These are phyloP conservation scores for Delitschia confertaspora DNA, from an alignment of 495 filamentous ascomycete genomes.

Conservation along the genomic window DNA sequence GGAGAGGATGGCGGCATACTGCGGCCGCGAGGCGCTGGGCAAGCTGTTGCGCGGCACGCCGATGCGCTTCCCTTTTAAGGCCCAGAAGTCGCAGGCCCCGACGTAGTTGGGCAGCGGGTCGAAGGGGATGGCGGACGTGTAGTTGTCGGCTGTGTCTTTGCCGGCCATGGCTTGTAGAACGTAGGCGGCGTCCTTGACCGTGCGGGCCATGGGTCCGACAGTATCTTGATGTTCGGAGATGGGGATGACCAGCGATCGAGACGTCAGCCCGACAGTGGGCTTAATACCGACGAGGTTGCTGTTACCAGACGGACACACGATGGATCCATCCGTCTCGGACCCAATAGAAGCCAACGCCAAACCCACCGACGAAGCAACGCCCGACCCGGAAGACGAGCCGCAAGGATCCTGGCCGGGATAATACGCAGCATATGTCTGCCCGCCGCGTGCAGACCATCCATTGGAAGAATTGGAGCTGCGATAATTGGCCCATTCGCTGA, in stretches of 20 bases:
- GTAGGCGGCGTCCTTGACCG: conserved; percentile 58
- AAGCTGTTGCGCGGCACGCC: conserved; percentile 44
- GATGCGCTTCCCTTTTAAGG: conserved; percentile 43
- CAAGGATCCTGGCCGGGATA: conserved; percentile 45
- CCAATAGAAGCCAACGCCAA: conserved; percentile 44
- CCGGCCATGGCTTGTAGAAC: conserved; percentile 57
- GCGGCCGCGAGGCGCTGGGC: conserved; percentile 10
- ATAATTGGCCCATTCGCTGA: conserved; percentile 50
- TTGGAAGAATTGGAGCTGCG: conserved; percentile 42
- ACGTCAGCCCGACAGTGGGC: conserved; percentile 62
- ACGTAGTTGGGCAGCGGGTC: conserved; percentile 43
- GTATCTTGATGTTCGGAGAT: conserved; percentile 56
- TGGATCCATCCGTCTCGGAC: conserved; percentile 39
- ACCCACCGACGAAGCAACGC: conserved; percentile 42
- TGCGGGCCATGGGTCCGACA: conserved; percentile 55
- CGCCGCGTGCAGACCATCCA: conserved; percentile 48
- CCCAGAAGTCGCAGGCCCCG: conserved; percentile 42
- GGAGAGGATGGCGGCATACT: conserved; percentile 30
- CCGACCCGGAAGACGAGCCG: conserved; percentile 47
- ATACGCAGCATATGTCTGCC: conserved; percentile 45
- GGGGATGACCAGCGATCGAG: conserved; percentile 52
- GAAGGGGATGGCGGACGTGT: conserved; percentile 45
- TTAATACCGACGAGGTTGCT: conserved; percentile 50
- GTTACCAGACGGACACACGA: conserved; percentile 31
- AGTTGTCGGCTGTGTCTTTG: conserved; percentile 43